Conservation (phyloP, 2,329 filamentous ascomycete species). For the Pseudonectria buxi region DNA sequence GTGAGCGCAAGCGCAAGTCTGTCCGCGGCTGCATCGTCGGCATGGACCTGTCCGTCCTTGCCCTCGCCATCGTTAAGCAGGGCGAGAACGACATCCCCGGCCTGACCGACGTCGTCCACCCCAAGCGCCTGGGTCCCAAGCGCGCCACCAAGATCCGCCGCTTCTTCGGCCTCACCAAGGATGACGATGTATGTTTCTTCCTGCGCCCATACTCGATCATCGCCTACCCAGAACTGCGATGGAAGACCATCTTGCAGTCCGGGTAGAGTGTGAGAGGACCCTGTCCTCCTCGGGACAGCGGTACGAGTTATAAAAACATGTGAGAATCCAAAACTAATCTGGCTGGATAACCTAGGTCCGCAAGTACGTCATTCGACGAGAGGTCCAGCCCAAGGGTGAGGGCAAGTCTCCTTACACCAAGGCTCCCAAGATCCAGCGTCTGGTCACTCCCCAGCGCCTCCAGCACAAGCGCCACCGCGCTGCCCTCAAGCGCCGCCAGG, state of each 20-base stretch:
- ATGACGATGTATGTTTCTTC: conserved; percentile 92
- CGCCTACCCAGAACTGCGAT: conserved; percentile 58
- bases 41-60: conserved; percentile 90
- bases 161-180: conserved; percentile 99
- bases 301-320: conserved; percentile 17
- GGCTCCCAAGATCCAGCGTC: conserved; percentile 99
- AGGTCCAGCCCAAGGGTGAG: conserved; percentile 94
- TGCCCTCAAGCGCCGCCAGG: conserved; percentile 95
- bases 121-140: conserved; percentile 99
- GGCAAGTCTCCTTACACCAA: conserved; percentile 99
- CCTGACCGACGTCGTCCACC: conserved; percentile 94
- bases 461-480: conserved; percentile 99
- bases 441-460: conserved; percentile 98
- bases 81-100: conserved; percentile 91
- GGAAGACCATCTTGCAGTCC: conserved; percentile 34
- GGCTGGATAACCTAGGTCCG: conserved; percentile 61
- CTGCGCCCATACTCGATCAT: conserved; percentile 54
- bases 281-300: conserved; percentile 14
- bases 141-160: conserved; percentile 99
- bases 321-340: conserved; percentile 30
- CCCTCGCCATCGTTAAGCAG: conserved; percentile 95
- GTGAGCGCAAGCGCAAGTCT: conserved; percentile 99
- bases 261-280: conserved; percentile 55
- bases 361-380: conserved; percentile 99
- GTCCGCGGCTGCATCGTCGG: conserved; percentile 98